A percentile compares a stretch with the other conserved stretches of the same genome.
phyloP scores from a whole-genome alignment of 140 eudicot genomes.

The Bidens hawaiensis region DNA sequence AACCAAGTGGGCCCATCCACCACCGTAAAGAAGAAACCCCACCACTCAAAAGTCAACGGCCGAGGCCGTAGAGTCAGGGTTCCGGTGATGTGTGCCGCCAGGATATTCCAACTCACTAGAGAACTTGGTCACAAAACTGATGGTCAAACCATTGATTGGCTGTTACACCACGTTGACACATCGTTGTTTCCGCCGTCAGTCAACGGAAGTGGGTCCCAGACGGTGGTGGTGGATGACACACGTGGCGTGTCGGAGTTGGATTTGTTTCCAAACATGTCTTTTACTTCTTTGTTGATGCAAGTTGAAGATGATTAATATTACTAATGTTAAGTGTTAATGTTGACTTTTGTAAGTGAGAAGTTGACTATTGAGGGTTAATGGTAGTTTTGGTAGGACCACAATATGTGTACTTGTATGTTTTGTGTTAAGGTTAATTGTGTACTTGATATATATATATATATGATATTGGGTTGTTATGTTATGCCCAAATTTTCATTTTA shows the following conservation, averaged over 20 bases:
- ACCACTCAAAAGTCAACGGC: constrained; percentile 49
- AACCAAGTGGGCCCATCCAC: not conserved
- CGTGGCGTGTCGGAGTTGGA: constrained; percentile 27
- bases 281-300: constrained; percentile 42
- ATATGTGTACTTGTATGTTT: constrained; percentile 4
- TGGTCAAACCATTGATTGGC: constrained; percentile 64
- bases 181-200: constrained; percentile 25
- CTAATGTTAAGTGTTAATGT: constrained; percentile 13
- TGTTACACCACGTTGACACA: constrained; percentile 50
- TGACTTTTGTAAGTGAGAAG: constrained; percentile 9
- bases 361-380: no score
- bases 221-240: constrained; percentile 12
- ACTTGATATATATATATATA: no score
- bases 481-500: not conserved
- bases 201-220: constrained; percentile 4
- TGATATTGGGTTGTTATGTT: no score
- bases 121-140: constrained; percentile 58
- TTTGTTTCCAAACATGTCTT: constrained; percentile 34
- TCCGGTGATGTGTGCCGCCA: constrained; percentile 59
- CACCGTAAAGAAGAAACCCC: constrained; percentile 25
- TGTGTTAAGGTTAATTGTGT: not conserved
- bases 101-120: constrained; percentile 60
- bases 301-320: constrained; percentile 14
- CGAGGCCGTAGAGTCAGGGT: constrained; percentile 52
- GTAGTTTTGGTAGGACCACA: constrained; percentile 25